Evolutionary conservation across 352 stramenopile genomes (phyloP).

Genomic region (Globisporangium lucens): DNA sequence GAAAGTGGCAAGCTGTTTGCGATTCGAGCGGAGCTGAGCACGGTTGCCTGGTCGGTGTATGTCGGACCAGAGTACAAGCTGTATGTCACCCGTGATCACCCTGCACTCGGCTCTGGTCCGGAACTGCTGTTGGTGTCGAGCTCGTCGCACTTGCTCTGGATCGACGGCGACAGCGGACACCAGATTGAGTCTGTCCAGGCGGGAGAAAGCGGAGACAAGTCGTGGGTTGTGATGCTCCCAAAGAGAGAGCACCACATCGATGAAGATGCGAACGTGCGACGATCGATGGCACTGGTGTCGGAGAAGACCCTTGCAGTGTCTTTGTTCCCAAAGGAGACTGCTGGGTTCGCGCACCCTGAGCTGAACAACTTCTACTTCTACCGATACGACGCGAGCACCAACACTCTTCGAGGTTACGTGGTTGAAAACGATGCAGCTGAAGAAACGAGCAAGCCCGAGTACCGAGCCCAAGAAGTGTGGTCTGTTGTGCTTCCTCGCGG

Average conservation of each 20-base stretch:
- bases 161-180: slow-evolving; percentile 66
- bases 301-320: slow-evolving; percentile 47
- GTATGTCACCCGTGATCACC: slow-evolving; percentile 76
- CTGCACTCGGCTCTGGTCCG: slow-evolving; percentile 60
- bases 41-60: slow-evolving; percentile 66
- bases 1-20: slow-evolving; percentile 80
- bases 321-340: slow-evolving; percentile 49
- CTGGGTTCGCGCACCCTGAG: slow-evolving; percentile 44
- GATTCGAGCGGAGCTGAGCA: slow-evolving; percentile 71
- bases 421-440: slow-evolving; percentile 33
- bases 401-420: slow-evolving; percentile 55
- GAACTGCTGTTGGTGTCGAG: slow-evolving; percentile 71
- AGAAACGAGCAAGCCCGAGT: slow-evolving; percentile 17
- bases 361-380: slow-evolving; percentile 81
- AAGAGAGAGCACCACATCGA: slow-evolving; percentile 74
- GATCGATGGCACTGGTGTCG: slow-evolving; percentile 56
- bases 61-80: slow-evolving; percentile 69
- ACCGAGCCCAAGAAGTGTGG: slow-evolving; percentile 57
- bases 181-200: slow-evolving; percentile 37
- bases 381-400: slow-evolving; percentile 46
- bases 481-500: slow-evolving; percentile 64
- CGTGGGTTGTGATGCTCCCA: slow-evolving; percentile 69
- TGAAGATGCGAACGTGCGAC: slow-evolving; percentile 49
- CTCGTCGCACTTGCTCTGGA: slow-evolving; percentile 55
- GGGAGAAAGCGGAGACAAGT: slow-evolving; percentile 15